These are phyloP conservation scores for Podila epicladia DNA, from an alignment of 192 early-diverging fungal genomes.

Conservation along the genomic window DNA sequence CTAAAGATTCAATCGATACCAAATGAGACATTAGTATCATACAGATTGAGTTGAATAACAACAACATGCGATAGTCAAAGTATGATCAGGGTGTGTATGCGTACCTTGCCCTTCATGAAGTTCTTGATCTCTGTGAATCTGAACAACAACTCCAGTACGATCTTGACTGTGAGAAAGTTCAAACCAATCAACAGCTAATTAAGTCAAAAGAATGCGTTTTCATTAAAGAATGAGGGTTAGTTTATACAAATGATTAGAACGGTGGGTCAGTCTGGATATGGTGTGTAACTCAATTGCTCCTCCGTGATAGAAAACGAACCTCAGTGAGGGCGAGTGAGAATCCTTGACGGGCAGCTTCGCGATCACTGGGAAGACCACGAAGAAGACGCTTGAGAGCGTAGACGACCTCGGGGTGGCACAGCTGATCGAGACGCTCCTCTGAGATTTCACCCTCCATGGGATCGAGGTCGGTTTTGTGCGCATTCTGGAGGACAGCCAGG, in stretches of 20 bases:
- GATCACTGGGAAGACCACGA: slow-evolving; percentile 85
- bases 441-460: slow-evolving; percentile 54
- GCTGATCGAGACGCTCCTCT: slow-evolving; percentile 70
- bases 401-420: slow-evolving; percentile 81
- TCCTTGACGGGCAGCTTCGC: slow-evolving; percentile 93
- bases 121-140: slow-evolving; percentile 69
- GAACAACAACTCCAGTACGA: slow-evolving; percentile 77
- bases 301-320: slow-evolving; percentile 43
- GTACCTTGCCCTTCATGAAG: slow-evolving; percentile 71
- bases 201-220: background rate
- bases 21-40: no score
- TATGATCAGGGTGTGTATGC: background rate
- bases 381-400: slow-evolving; percentile 91
- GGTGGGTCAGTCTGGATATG: no score
- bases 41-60: no score
- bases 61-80: no score
- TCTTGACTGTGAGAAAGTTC: slow-evolving; percentile 55
- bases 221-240: no score
- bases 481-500: slow-evolving; percentile 64
- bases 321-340: slow-evolving; percentile 95
- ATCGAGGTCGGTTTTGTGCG: slow-evolving; percentile 34
- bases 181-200: slow-evolving; percentile 44
- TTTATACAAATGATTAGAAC: no score
- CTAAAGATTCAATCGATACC: slow-evolving; percentile 40
- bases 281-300: no score